Evolutionary conservation across 2,329 filamentous ascomycete genomes (phyloP).

Genomic region (Hyphodiscus sp.): DNA sequence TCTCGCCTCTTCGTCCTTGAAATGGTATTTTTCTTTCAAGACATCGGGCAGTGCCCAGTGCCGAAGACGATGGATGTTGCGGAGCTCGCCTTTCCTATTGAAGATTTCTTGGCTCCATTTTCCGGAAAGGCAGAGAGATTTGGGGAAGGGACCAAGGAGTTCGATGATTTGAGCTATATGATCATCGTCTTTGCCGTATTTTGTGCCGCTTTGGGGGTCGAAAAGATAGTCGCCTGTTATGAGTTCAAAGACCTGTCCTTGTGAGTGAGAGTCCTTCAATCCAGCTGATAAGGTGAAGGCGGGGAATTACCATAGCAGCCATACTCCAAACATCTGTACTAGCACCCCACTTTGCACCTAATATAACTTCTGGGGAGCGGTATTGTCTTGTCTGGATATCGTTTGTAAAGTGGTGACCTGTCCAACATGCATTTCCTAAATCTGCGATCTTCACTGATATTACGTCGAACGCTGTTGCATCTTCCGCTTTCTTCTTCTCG

Average conservation of each 20-base stretch:
- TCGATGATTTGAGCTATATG: constrained; percentile 99
- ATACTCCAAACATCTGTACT: constrained; percentile 99
- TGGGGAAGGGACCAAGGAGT: constrained; percentile 86
- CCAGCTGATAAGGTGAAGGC: background rate
- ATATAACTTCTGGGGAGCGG: constrained; percentile 90
- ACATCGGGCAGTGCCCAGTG: constrained; percentile 96
- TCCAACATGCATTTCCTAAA: constrained; percentile 97
- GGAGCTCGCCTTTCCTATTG: constrained; percentile 92
- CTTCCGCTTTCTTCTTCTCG: constrained; percentile 58
- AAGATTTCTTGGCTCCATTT: constrained; percentile 99
- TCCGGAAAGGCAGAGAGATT: constrained; percentile 81
- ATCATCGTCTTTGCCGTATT: constrained; percentile 98
- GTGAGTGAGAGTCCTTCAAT: background rate
- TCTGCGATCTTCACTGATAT: constrained; percentile 99
- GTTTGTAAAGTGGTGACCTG: constrained; percentile 97
- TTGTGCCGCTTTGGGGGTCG: constrained; percentile 95
- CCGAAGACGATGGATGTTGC: constrained; percentile 92
- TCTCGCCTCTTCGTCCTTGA: constrained; percentile 73
- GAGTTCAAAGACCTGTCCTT: constrained; percentile 77
- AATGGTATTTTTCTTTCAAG: constrained; percentile 94
- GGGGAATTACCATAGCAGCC: constrained; percentile 78
- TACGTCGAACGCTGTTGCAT: constrained; percentile 41
- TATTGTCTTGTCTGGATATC: constrained; percentile 99
- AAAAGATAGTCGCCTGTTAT: constrained; percentile 99
- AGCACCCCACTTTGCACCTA: constrained; percentile 97